Evolutionary conservation across 2,329 filamentous ascomycete genomes (phyloP).

Genomic region (Cladosporium sp.): DNA sequence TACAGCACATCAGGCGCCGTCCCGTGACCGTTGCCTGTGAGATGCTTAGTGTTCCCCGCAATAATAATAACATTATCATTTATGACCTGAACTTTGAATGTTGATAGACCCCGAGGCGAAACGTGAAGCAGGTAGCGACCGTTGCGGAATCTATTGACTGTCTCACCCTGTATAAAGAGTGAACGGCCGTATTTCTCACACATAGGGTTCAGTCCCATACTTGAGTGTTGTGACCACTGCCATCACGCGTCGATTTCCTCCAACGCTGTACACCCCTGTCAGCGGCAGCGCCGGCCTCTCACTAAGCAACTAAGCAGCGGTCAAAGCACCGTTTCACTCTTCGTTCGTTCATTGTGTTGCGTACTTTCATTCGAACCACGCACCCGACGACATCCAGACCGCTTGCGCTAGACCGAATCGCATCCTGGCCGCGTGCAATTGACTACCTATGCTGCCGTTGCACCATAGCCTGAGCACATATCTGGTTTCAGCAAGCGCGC

Average conservation of each 20-base stretch:
- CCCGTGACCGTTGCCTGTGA: too few species aligned
- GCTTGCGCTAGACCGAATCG: neutral
- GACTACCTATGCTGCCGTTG: slow-evolving; percentile 3
- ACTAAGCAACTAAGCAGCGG: neutral
- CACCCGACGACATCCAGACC: neutral
- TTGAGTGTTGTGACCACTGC: too few species aligned
- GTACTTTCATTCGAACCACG: neutral
- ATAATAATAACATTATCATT: neutral
- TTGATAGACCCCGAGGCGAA: neutral
- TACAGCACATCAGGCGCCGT: neutral
- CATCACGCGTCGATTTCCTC: too few species aligned
- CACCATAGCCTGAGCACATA: neutral
- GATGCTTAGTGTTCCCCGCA: neutral
- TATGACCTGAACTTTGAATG: neutral
- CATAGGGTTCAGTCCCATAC: too few species aligned
- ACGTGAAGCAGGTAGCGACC: neutral
- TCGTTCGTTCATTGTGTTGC: neutral
- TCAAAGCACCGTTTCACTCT: neutral
- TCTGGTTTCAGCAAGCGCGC: slow-evolving; percentile 9
- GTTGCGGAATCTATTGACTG: too few species aligned
- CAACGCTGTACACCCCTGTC: neutral
- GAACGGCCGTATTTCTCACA: too few species aligned
- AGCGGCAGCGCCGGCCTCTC: neutral
- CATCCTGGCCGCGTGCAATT: neutral
- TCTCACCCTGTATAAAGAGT: too few species aligned